A percentile compares a stretch with the other conserved stretches of the same genome.
Evolutionary conservation across 1,284 basidiomycete genomes (phyloP).

Genomic region (Cystobasidium sp.): DNA sequence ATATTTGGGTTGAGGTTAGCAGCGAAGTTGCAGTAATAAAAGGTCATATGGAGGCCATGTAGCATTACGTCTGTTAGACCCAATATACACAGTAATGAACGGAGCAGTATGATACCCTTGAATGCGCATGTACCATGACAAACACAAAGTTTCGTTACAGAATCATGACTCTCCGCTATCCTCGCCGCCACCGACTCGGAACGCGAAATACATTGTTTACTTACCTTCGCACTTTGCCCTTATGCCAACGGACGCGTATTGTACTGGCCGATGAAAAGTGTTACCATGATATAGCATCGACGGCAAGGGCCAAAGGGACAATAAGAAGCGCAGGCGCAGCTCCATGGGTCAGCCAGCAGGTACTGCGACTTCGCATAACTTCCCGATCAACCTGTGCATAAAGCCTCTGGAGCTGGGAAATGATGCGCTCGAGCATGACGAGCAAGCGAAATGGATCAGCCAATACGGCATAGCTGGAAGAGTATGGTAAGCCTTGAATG

Average conservation of each 20-base stretch:
- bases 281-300: background rate
- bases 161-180: background rate
- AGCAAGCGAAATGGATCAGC: constrained; percentile 29
- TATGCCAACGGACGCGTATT: background rate
- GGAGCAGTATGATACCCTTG: too few relatives aligned
- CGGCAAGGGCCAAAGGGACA: background rate
- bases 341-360: background rate
- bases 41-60: constrained; percentile 10
- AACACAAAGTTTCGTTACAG: too few relatives aligned
- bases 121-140: too few relatives aligned
- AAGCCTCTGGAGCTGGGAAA: constrained; percentile 3
- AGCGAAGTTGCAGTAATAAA: constrained; percentile 8
- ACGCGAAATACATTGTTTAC: background rate
- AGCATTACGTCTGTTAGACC: background rate
- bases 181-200: background rate
- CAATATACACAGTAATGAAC: background rate
- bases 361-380: constrained; percentile 11
- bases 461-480: constrained; percentile 41
- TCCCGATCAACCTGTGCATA: constrained; percentile 28
- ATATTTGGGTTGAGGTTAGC: constrained; percentile 22
- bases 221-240: background rate
- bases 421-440: background rate
- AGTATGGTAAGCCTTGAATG: constrained; percentile 21
- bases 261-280: background rate
- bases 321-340: background rate